Base-by-base conservation (phyloP, 768 basidiomycete genomes). In the Amanita jacksonii region DNA sequence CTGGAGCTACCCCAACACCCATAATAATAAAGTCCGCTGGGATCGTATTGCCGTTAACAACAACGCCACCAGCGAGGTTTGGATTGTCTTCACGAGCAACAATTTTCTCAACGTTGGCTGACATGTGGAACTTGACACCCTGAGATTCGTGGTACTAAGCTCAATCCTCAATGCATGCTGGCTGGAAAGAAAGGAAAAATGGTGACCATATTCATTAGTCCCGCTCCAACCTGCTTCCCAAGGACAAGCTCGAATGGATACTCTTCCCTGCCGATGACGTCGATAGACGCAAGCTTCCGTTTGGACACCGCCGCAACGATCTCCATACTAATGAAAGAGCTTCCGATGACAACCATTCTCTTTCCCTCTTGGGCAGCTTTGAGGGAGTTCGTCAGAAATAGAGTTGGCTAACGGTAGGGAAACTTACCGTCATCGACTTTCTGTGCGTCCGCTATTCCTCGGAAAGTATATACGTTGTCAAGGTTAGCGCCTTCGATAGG, bases 291-390 rank as follows among this genome's bases (percentile, higher is more conserved):
- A 16, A 89, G 79, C 51, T 83, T 81, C 42, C 84, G 78, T 52
- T 78, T 79, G 6, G 76, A 61, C 2, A 85, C 62, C 0, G 87
- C 84, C n/a, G 68, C 72, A 5, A 88, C 87, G n/a, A 90, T 67
- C 59, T 92, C 87, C 88, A 96, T 88, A 45, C 84, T 79, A 54
- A 96, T 96, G 66, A 93, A 96, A 10, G 84, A 87, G 39, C 80
- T 84, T 2, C 92, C 92, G 50, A 94, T 81, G 9, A 93, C 74
- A 24, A 90, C 88, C 47, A 84, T 60, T 38, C 69, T 69, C 61
- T 89, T 85, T 25, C 83, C 82, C 51, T 86, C 82, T 62, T 83
- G 65, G 27, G 73, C 73, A 38, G 23, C 31, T 8, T 42, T 24
- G 27, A 27, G 42, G 10, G 43, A 46, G 32, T 45, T 44, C 24